These are phyloP conservation scores for Xylaria telfairii DNA, from an alignment of 495 filamentous ascomycete species.

Conservation along the genomic window DNA sequence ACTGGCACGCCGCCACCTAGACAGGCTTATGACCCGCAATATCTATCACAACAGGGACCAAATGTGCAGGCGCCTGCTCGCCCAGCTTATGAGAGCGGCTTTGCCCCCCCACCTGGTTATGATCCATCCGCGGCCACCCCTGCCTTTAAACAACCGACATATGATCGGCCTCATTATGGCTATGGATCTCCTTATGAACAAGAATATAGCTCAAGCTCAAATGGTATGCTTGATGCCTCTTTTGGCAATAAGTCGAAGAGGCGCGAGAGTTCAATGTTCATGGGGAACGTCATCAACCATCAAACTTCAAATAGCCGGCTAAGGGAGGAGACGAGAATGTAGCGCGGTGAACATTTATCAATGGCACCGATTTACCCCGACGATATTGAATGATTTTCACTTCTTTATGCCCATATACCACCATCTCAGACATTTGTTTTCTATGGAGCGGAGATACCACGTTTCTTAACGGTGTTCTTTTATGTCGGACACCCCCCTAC, in stretches of 20 bases:
- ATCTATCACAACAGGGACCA: conserved; percentile 37
- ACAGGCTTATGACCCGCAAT: conserved; percentile 45
- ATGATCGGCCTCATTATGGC: conserved; percentile 50
- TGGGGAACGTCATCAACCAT: conserved; percentile 51
- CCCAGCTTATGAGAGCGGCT: conserved; percentile 50
- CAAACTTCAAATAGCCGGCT: conserved; percentile 54
- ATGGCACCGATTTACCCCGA: background rate
- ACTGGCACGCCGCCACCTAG: conserved; percentile 53
- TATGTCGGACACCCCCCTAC: background rate
- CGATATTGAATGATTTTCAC: conserved; percentile 12
- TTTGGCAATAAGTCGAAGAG: conserved; percentile 44
- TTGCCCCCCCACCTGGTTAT: conserved; percentile 38
- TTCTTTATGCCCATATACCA: conserved; percentile 21
- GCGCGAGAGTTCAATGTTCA: conserved; percentile 56
- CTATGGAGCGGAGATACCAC: conserved; percentile 24
- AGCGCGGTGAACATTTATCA: conserved; percentile 17
- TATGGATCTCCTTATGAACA: conserved; percentile 42
- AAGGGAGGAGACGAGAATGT: conserved; percentile 49
- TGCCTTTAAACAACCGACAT: conserved; percentile 35
- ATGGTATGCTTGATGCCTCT: conserved; percentile 49
- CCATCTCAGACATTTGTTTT: conserved; percentile 25
- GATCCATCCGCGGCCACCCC: conserved; percentile 33
- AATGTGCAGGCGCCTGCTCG: conserved; percentile 38
- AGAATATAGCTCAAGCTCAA: conserved; percentile 40
- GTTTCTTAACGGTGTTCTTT: conserved; percentile 21